Percentiles rank a stretch among this genome's conserved stretches.
phyloP scores from a whole-genome alignment of 106 monocot genomes.

The Acorus gramineus region DNA sequence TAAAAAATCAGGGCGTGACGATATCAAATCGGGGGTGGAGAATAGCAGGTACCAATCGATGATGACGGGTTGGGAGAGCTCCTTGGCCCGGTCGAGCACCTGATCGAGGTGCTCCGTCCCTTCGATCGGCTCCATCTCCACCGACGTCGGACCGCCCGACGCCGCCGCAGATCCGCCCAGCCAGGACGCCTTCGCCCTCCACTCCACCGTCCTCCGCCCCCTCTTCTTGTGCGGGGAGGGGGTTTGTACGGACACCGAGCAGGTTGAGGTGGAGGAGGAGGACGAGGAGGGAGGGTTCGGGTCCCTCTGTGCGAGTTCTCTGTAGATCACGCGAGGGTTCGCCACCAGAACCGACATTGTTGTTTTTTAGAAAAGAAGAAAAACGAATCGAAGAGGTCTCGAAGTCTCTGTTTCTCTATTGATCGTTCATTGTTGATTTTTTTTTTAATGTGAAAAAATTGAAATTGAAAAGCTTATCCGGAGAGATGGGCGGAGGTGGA shows the following conservation, averaged over 20 bases:
- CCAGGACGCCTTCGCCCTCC: slow-evolving; percentile 3
- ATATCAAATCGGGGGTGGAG: neutral
- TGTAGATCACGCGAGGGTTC: slow-evolving; percentile 6
- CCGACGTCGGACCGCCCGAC: slow-evolving; percentile 24
- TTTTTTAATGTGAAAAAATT: too few species aligned
- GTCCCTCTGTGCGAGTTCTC: slow-evolving; percentile 10
- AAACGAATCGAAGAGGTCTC: too few species aligned
- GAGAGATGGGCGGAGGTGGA: too few species aligned
- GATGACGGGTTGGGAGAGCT: slow-evolving; percentile 44
- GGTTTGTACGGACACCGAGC: neutral
- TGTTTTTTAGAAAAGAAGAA: neutral
- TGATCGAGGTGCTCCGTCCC: slow-evolving; percentile 55
- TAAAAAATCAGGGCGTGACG: neutral
- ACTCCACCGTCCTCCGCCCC: neutral
- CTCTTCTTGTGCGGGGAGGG: neutral
- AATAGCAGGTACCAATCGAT: slow-evolving; percentile 41
- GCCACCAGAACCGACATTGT: slow-evolving; percentile 32
- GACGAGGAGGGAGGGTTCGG: neutral
- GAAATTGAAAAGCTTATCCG: too few species aligned
- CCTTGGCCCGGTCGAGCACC: slow-evolving; percentile 33
- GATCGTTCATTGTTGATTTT: too few species aligned
- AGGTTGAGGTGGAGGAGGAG: neutral
- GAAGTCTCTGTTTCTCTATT: too few species aligned
- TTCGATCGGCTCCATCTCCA: slow-evolving; percentile 59
- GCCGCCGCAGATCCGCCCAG: slow-evolving; percentile 36